Conservation (phyloP, 1,284 basidiomycete genomes). For the Boletus mariae region DNA sequence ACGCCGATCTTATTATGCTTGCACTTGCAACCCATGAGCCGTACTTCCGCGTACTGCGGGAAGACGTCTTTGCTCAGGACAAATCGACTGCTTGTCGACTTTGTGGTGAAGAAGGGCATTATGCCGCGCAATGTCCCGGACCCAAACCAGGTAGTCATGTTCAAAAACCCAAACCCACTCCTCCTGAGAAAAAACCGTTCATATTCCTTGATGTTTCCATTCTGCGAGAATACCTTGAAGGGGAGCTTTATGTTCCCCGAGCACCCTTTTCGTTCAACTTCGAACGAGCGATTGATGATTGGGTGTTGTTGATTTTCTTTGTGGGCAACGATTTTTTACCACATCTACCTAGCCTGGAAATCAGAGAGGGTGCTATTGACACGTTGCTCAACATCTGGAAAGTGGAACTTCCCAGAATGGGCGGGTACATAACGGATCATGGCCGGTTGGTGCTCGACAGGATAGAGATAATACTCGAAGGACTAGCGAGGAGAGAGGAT, state of each 20-base stretch:
- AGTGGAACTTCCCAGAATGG: slow-evolving; percentile 88
- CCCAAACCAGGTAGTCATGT: slow-evolving; percentile 64
- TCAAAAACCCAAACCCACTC: slow-evolving; percentile 57
- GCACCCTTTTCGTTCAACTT: slow-evolving; percentile 88
- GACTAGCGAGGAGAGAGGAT: slow-evolving; percentile 88
- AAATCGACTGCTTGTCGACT: slow-evolving; percentile 80
- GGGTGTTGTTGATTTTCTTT: slow-evolving; percentile 99
- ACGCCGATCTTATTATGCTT: slow-evolving; percentile 99
- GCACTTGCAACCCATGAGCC: slow-evolving; percentile 98
- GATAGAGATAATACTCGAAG: slow-evolving; percentile 93
- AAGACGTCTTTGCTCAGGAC: slow-evolving; percentile 94
- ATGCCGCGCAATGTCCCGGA: slow-evolving; percentile 89
- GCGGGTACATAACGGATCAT: slow-evolving; percentile 94
- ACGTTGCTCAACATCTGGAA: slow-evolving; percentile 96
- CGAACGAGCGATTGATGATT: slow-evolving; percentile 98
- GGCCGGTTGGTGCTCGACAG: slow-evolving; percentile 84
- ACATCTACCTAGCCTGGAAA: slow-evolving; percentile 96
- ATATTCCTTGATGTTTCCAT: slow-evolving; percentile 98
- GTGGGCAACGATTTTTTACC: slow-evolving; percentile 99
- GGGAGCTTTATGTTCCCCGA: slow-evolving; percentile 84
- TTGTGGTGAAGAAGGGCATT: slow-evolving; percentile 93
- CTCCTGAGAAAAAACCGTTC: slow-evolving; percentile 91
- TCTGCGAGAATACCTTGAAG: slow-evolving; percentile 95
- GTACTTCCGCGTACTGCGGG: slow-evolving; percentile 93
- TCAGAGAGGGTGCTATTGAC: slow-evolving; percentile 98